These are phyloP conservation scores for Sicyos edulis DNA, from an alignment of 306 rosid species.

Conservation along the genomic window DNA sequence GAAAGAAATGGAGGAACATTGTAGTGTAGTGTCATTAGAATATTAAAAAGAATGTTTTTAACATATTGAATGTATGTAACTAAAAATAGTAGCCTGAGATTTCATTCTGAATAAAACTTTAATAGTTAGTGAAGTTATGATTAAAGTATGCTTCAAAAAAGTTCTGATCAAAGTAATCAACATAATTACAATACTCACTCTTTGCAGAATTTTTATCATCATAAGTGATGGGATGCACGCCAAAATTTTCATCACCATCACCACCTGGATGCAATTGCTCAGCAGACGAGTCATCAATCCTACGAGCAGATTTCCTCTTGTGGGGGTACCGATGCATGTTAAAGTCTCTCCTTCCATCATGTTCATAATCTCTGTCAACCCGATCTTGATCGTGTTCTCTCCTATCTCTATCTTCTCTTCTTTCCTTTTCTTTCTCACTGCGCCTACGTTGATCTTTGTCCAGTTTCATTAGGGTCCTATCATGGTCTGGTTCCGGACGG, in stretches of 20 bases:
- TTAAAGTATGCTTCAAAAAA: not conserved
- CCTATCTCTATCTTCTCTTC: constrained; percentile 76
- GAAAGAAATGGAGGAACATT: not conserved
- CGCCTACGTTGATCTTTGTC: constrained; percentile 83
- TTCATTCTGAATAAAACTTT: not conserved
- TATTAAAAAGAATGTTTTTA: not conserved
- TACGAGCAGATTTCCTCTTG: constrained; percentile 56
- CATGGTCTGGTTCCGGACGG: constrained; percentile 76
- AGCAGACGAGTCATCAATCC: constrained; percentile 59
- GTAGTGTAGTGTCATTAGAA: not conserved
- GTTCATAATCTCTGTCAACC: constrained; percentile 76
- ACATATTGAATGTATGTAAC: not conserved
- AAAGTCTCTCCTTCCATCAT: constrained; percentile 57
- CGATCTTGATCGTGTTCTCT: constrained; percentile 58
- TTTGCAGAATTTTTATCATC: constrained; percentile 67
- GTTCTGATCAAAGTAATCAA: not conserved
- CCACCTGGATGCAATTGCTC: constrained; percentile 62
- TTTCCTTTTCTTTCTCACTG: constrained; percentile 77
- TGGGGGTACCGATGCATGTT: constrained; percentile 50
- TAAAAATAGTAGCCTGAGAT: not conserved
- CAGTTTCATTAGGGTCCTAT: constrained; percentile 47
- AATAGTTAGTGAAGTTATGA: not conserved
- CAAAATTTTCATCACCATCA: constrained; percentile 68
- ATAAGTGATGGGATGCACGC: constrained; percentile 50
- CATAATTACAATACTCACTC: constrained; percentile 46